Base-by-base conservation (phyloP, 805 yeast species). In the Ogataea haglerorum region DNA sequence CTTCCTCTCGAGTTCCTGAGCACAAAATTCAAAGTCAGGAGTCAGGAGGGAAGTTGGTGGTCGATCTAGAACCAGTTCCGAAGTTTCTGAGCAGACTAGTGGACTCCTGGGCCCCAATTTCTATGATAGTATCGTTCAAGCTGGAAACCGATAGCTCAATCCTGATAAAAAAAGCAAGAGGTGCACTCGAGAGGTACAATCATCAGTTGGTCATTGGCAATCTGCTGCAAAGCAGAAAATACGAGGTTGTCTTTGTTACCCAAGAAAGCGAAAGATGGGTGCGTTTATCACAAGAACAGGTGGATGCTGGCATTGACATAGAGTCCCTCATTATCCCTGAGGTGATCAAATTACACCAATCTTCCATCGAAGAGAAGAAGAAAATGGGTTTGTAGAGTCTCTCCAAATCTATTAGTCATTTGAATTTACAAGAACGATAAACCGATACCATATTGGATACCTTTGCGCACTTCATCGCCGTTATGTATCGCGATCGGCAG, bases 201-300 rank as follows among this genome's bases (percentile, higher is more conserved):
- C 99, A 93, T 63, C 97, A 91, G 62, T 67, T 93, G 39, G 99
- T 93, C 10, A 89, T 93, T 59, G 99, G 99, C 3, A 93, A 93
- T 57, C 65, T 93, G 49, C 67, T 93, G 47, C 96, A 90, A 57
- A 83, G 95, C 0, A 78, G 99, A 56, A 91, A 89, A 62, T 68
- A 69, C 41, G 90, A 89, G 58, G 96, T 93, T 28, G 89, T 87
- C 2, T 86, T 93, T 60, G 96, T 93, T 3, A 74, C 76, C 2
- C 70, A 70, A 1, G 71, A 70, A 4, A 60, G 58, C 6, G 61
- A 61, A 3, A 45, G 56, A 9, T 81, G 89, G 89, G 61, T 77
- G 38, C 69, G 59, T 46, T 58, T 87, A 24, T 37, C 65, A 0
- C 63, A 67, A 0, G 70, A 67, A 8, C 72, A 76, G 43, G 53